These are phyloP conservation scores for Orbilia javanica DNA, from an alignment of 2,329 filamentous ascomycete species.

Conservation along the genomic window DNA sequence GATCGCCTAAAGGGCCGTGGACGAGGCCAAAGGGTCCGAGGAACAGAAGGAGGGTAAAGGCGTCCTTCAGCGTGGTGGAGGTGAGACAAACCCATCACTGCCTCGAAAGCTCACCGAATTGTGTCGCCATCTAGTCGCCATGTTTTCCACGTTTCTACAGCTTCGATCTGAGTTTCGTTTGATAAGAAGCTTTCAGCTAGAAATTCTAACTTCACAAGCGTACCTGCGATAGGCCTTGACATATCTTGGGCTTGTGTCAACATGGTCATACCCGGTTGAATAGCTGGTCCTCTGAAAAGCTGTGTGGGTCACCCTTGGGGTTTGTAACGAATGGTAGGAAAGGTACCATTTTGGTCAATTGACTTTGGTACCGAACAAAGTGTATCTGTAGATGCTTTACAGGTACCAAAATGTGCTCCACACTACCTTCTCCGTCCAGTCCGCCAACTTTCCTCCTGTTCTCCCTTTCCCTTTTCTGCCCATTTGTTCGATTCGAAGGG, in stretches of 20 bases:
- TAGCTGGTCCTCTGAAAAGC: constrained; percentile 23
- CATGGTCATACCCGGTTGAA: constrained; percentile 37
- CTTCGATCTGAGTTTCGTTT: neutral
- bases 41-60: constrained; percentile 50
- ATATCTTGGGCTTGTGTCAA: constrained; percentile 29
- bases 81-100: constrained; percentile 5
- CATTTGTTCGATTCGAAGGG: constrained; percentile 27
- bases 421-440: no score
- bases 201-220: neutral
- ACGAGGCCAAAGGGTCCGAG: neutral
- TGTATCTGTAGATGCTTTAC: constrained; percentile 49
- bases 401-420: constrained; percentile 52
- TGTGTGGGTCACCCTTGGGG: constrained; percentile 47
- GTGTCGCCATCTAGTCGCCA: constrained; percentile 25
- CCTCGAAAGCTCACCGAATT: neutral
- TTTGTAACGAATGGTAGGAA: constrained; percentile 44
- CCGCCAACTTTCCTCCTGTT: neutral
- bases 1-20: neutral
- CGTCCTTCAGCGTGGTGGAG: neutral
- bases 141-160: constrained; percentile 9
- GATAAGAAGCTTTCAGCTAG: constrained; percentile 12
- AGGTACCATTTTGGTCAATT: constrained; percentile 50
- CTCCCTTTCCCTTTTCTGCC: constrained; percentile 17
- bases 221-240: constrained; percentile 39
- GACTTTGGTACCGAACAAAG: constrained; percentile 54